Evolutionary conservation across 805 yeast genomes (phyloP).

Genomic region (Metschnikowia shivogae): DNA sequence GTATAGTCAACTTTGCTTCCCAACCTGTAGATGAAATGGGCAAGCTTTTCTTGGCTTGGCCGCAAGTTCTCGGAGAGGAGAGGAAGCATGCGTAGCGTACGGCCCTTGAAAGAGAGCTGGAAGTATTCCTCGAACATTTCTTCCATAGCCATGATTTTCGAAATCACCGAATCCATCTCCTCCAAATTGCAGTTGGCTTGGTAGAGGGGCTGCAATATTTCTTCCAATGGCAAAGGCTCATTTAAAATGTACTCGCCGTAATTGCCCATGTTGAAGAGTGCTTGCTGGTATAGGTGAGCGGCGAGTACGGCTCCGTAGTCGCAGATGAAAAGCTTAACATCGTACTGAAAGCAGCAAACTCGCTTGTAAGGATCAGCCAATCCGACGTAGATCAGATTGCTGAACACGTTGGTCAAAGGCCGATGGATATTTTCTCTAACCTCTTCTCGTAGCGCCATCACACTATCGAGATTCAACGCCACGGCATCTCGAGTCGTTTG

Average conservation of each 20-base stretch:
- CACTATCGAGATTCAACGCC: constrained; percentile 52
- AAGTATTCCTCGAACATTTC: constrained; percentile 86
- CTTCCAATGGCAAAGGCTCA: constrained; percentile 22
- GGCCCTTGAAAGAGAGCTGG: constrained; percentile 28
- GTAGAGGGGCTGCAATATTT: constrained; percentile 38
- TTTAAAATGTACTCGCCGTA: constrained; percentile 51
- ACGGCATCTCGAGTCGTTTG: constrained; percentile 22
- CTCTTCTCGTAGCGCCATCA: constrained; percentile 50
- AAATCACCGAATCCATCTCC: constrained; percentile 16
- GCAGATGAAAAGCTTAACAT: constrained; percentile 67
- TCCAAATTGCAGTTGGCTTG: constrained; percentile 17
- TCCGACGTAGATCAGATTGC: constrained; percentile 74
- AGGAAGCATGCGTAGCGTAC: constrained; percentile 54
- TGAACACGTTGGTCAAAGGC: constrained; percentile 63
- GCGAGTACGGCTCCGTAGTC: constrained; percentile 70
- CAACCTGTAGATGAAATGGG: constrained; percentile 60
- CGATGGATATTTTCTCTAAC: constrained; percentile 45
- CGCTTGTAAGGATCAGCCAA: constrained; percentile 69
- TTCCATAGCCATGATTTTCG: constrained; percentile 42
- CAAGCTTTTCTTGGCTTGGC: constrained; percentile 62
- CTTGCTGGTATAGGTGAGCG: constrained; percentile 79
- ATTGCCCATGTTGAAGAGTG: constrained; percentile 72
- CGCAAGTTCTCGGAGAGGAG: constrained; percentile 57
- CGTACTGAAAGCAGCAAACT: constrained; percentile 80
- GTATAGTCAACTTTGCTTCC: constrained; percentile 59